Evolutionary conservation across 1,139 yeast genomes (phyloP), one percentile per base, ranked within the genome.

Genomic region (Suhomyces kunorum): DNA sequence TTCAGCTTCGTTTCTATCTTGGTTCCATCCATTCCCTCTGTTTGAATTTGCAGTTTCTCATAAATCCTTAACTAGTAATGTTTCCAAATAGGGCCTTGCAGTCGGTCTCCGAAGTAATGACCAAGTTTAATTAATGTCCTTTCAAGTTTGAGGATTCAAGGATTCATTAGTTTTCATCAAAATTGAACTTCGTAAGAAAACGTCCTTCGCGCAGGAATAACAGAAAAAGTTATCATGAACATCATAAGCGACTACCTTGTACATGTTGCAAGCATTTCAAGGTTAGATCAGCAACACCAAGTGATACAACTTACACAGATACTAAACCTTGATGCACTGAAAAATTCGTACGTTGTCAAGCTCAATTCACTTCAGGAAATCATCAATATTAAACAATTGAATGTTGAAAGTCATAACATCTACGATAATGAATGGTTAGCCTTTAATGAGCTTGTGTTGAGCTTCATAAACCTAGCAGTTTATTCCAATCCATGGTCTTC

Each of bases 401-500:
- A 44, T 18, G 29, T 48, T 6, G 51, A 46, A 6, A 38, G 43
- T 3, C 45, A 50, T 28, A 63, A 71, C 14, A 53, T 73, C 62
- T 53, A 56, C 48, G 59, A 58, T 36, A 66, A 60, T 28, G 74
- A 70, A 15, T 73, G 76, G 76, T 48, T 61, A 8, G 80, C 83
- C 0, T 79, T 85, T 50, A 76, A 71, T 33, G 73, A 69, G 28
- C 59, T 82, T 18, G 61, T 80, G 1, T 59, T 62, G 2, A 64
- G 77, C 19, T 86, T 82, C 54, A 56, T 86, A 15, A 54, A 61
- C 25, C 67, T 80, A 37, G 66, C 80, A 30, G 63, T 75, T 33
- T 81, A 80, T 46, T 58, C 83, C 35, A 76, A 83, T 48, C 87
- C 92, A 0, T 66, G 77, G 68, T 76, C 86, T 2, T 47, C 71